Evolutionary conservation across 1,284 basidiomycete genomes (phyloP).

Genomic region (Xerocomus minutiporus): DNA sequence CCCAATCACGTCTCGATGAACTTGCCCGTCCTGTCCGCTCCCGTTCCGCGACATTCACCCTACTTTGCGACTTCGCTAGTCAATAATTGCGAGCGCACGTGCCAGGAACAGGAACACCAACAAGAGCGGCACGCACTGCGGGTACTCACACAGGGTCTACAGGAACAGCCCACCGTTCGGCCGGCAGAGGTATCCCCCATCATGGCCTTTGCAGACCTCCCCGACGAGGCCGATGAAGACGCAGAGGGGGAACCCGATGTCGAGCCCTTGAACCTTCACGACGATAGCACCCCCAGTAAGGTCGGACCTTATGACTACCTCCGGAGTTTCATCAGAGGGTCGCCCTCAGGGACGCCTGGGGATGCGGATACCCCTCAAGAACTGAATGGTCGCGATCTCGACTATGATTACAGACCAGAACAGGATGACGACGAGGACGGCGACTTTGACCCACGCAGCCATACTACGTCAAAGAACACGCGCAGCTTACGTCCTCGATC

Average conservation of each 20-base stretch:
- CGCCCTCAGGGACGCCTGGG: slow-evolving; percentile 21
- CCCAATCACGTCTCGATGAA: slow-evolving; percentile 14
- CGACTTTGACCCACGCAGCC: slow-evolving; percentile 34
- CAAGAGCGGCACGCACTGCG: slow-evolving; percentile 32
- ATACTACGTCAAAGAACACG: slow-evolving; percentile 36
- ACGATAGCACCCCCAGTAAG: slow-evolving; percentile 19
- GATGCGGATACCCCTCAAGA: slow-evolving; percentile 27
- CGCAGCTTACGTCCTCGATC: slow-evolving; percentile 37
- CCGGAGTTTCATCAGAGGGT: slow-evolving; percentile 18
- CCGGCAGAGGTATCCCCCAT: slow-evolving; percentile 33
- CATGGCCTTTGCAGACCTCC: slow-evolving; percentile 30
- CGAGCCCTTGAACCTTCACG: slow-evolving; percentile 28
- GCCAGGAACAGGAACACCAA: slow-evolving; percentile 37
- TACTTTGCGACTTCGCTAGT: slow-evolving; percentile 31
- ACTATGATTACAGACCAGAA: slow-evolving; percentile 29
- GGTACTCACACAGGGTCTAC: slow-evolving; percentile 32
- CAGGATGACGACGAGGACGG: slow-evolving; percentile 29
- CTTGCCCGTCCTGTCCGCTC: slow-evolving; percentile 27
- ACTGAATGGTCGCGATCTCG: slow-evolving; percentile 17
- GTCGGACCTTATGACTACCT: slow-evolving; percentile 26
- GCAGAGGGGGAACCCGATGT: slow-evolving; percentile 33
- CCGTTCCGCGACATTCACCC: slow-evolving; percentile 33
- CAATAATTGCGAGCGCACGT: slow-evolving; percentile 34
- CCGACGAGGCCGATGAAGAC: slow-evolving; percentile 31
- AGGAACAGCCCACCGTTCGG: slow-evolving; percentile 31